Evolutionary conservation across 2,329 filamentous ascomycete genomes (phyloP).

Genomic region (Pseudocercospora cruenta): DNA sequence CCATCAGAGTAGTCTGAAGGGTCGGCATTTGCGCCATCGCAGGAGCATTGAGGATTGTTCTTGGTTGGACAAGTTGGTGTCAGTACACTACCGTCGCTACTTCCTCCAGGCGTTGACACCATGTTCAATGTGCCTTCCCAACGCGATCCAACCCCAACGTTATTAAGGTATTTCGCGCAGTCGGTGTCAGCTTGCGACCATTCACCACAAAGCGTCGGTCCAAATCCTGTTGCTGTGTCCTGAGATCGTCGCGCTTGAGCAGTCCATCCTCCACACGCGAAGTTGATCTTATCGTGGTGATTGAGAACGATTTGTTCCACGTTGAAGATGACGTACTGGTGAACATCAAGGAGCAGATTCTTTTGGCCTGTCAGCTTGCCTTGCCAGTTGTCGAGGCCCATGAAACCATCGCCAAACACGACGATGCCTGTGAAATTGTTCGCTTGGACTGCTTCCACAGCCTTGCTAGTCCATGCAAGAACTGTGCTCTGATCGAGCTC

Average conservation of each 20-base stretch:
- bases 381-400: conserved; percentile 89
- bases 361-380: conserved; percentile 73
- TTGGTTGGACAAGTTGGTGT: conserved; percentile 73
- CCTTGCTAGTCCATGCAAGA: conserved; percentile 76
- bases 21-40: conserved; percentile 74
- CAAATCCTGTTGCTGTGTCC: conserved; percentile 77
- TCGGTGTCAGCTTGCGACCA: conserved; percentile 98
- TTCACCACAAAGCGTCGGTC: conserved; percentile 91
- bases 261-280: conserved; percentile 87
- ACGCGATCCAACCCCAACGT: conserved; percentile 82
- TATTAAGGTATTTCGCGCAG: conserved; percentile 84
- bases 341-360: conserved; percentile 86
- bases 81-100: conserved; percentile 63
- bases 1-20: conserved; percentile 65
- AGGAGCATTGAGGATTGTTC: conserved; percentile 68
- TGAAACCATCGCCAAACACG: conserved; percentile 93
- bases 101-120: conserved; percentile 50
- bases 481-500: conserved; percentile 67
- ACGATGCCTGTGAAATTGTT: conserved; percentile 76
- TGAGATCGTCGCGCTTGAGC: conserved; percentile 74
- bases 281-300: conserved; percentile 81
- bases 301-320: conserved; percentile 78
- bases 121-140: conserved; percentile 87
- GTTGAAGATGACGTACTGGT: conserved; percentile 99
- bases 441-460: conserved; percentile 70